Conservation (phyloP, 2,329 filamentous ascomycete genomes). For the Hortaea sp. region DNA sequence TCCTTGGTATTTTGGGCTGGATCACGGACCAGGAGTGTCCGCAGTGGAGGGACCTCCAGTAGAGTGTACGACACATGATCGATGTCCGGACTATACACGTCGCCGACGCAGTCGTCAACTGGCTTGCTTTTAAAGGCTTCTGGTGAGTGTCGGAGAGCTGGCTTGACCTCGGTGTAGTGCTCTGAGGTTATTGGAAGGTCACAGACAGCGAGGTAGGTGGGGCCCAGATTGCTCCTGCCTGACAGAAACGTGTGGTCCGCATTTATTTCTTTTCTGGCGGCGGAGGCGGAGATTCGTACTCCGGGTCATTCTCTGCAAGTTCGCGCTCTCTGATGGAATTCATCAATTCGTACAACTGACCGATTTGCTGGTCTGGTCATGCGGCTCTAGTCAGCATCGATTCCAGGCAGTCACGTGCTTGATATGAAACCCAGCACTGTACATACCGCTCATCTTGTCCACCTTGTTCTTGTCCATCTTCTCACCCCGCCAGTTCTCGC, state of each 20-base stretch:
- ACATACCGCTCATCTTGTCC: conserved; percentile 80
- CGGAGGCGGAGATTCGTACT: conserved; percentile 11
- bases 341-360: conserved; percentile 92
- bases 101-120: neutral
- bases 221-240: neutral
- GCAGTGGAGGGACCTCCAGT: conserved; percentile 37
- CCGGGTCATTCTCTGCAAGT: conserved; percentile 35
- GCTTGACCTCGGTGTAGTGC: neutral
- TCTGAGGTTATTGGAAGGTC: neutral
- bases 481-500: conserved; percentile 72
- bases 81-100: neutral
- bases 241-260: neutral
- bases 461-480: conserved; percentile 76
- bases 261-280: conserved; percentile 2
- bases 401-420: neutral
- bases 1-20: neutral
- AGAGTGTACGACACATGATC: conserved; percentile 38
- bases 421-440: neutral
- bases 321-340: conserved; percentile 57
- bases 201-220: neutral
- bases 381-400: neutral
- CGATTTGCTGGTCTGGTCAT: conserved; percentile 72
- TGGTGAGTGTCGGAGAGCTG: neutral
- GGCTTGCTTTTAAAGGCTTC: neutral
- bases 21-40: conserved; percentile 35